Percentiles rank a stretch among this genome's conserved stretches.
These are phyloP conservation scores for Aphanomyces invadans DNA, from an alignment of 352 stramenopile genomes.

Conservation along the genomic window DNA sequence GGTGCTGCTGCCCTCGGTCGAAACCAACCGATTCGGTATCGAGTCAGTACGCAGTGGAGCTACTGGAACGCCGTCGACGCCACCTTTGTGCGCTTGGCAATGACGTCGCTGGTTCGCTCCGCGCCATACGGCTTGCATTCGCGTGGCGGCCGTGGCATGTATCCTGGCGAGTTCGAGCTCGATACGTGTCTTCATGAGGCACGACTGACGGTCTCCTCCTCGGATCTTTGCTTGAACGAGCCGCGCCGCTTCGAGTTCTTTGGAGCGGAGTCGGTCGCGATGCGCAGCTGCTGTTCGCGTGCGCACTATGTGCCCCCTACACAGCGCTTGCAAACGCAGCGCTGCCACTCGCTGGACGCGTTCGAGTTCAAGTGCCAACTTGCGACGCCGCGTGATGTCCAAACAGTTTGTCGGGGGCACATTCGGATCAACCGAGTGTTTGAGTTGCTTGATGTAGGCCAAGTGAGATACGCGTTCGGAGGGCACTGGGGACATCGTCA, in stretches of 20 bases:
- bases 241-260: neutral
- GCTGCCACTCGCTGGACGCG: neutral
- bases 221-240: neutral
- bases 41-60: no score
- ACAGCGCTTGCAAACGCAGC: neutral
- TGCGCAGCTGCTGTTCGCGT: constrained; percentile 29
- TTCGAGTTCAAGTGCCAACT: neutral
- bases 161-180: constrained; percentile 19
- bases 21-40: no score
- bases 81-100: no score
- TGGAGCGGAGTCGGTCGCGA: neutral
- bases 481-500: neutral
- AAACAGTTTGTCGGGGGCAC: neutral
- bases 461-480: constrained; percentile 17
- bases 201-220: constrained; percentile 14
- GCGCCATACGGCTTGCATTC: constrained; percentile 23
- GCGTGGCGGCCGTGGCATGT: constrained; percentile 16
- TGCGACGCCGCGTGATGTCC: neutral
- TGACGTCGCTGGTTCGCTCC: neutral
- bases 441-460: constrained; percentile 17
- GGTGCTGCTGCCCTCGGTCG: no score
- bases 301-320: neutral
- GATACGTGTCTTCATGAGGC: neutral
- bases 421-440: neutral
- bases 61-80: no score